phyloP scores from a whole-genome alignment of 768 basidiomycete genomes.

The Collybia sordida region DNA sequence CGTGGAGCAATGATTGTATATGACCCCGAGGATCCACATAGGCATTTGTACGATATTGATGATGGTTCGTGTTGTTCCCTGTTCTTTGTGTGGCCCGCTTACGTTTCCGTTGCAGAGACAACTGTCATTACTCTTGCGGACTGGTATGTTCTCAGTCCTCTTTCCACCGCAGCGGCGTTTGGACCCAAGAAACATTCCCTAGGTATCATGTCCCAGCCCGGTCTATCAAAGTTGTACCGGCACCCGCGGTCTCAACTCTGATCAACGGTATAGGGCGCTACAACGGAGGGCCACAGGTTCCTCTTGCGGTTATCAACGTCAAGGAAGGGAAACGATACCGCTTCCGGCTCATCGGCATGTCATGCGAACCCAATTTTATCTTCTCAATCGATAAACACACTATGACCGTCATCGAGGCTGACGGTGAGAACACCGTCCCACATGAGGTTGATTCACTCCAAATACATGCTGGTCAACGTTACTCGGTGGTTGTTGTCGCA shows the following conservation, averaged over 20 bases:
- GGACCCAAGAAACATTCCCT: not conserved
- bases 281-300: constrained; percentile 27
- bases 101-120: not conserved
- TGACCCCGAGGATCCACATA: not conserved
- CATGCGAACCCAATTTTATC: constrained; percentile 37
- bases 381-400: constrained; percentile 11
- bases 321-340: constrained; percentile 38
- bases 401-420: constrained; percentile 33
- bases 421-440: constrained; percentile 25
- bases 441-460: constrained; percentile 26
- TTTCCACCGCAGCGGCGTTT: not conserved
- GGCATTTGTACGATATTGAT: constrained; percentile 5
- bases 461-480: constrained; percentile 26
- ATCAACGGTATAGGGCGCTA: constrained; percentile 43
- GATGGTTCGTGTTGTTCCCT: not conserved
- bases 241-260: constrained; percentile 29
- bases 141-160: constrained; percentile 31
- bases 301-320: constrained; percentile 38
- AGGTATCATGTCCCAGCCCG: constrained; percentile 18
- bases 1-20: constrained; percentile 14
- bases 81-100: not conserved
- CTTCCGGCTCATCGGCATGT: constrained; percentile 43
- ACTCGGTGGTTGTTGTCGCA: constrained; percentile 38
- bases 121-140: constrained; percentile 44
- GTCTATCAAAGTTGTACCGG: constrained; percentile 14